These are phyloP conservation scores for Tetradesmus lagerheimii DNA, from an alignment of 139 green algal genomes.

Conservation along the genomic window DNA sequence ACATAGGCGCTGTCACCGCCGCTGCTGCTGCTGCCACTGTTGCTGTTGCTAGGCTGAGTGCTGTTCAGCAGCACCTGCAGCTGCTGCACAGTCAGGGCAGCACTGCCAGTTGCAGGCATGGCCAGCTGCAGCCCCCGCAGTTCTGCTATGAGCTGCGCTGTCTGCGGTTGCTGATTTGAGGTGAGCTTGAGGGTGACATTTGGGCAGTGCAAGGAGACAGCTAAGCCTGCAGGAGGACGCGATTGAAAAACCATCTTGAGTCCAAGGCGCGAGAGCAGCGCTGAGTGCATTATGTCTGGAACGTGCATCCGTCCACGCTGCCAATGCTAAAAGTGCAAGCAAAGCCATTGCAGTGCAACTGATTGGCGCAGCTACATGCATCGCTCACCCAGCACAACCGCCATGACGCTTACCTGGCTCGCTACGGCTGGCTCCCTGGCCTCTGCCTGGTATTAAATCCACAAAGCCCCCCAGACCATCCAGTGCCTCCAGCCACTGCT, in stretches of 20 bases:
- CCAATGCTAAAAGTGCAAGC: too few relatives aligned
- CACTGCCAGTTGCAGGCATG: background rate
- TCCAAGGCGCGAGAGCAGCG: too few relatives aligned
- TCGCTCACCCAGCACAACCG: background rate
- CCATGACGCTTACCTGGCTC: background rate
- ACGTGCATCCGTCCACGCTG: too few relatives aligned
- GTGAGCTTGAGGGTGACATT: background rate
- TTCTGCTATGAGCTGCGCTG: constrained; percentile 2
- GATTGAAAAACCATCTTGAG: too few relatives aligned
- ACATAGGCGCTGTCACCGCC: background rate
- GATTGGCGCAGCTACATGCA: background rate
- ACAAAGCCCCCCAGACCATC: constrained; percentile 47
- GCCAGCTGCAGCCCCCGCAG: background rate
- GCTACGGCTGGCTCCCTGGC: background rate
- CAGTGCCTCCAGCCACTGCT: constrained; percentile 45
- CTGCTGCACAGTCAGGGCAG: constrained; percentile 1
- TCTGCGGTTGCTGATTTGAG: background rate
- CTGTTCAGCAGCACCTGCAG: constrained; percentile 33
- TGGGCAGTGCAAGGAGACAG: constrained; percentile 24
- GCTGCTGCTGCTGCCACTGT: constrained; percentile 23
- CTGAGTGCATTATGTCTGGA: too few relatives aligned
- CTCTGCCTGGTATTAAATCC: constrained; percentile 38
- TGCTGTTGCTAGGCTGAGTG: constrained; percentile 1
- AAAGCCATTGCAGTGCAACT: too few relatives aligned
- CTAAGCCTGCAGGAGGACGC: background rate